Evolutionary conservation across 2,329 filamentous ascomycete species (phyloP).

Genomic region (Cladobotryum mycophilum): DNA sequence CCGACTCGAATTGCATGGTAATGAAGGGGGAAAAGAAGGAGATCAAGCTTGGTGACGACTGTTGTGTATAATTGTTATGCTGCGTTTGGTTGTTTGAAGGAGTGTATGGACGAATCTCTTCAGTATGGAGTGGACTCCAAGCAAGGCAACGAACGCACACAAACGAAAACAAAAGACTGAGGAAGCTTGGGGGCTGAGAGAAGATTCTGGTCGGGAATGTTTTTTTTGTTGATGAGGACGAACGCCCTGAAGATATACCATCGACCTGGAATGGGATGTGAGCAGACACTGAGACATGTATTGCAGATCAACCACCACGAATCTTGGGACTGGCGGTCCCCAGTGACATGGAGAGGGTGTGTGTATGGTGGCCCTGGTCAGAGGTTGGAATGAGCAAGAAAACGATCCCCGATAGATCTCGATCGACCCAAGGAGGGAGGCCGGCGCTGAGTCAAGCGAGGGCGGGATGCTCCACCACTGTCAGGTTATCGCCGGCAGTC

Average conservation of each 20-base stretch:
- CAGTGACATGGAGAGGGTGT: conserved; percentile 23
- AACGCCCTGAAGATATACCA: conserved; percentile 37
- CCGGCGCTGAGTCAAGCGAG: conserved; percentile 6
- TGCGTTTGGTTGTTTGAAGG: conserved; percentile 14
- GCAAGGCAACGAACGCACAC: conserved; percentile 5
- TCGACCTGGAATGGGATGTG: conserved; percentile 31
- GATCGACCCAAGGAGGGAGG: conserved; percentile 13
- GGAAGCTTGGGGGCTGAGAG: conserved; percentile 9
- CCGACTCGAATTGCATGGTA: conserved; percentile 34
- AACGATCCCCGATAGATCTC: conserved; percentile 20
- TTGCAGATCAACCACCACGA: conserved; percentile 28
- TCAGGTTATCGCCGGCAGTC: conserved; percentile 12
- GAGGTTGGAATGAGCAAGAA: conserved; percentile 27
- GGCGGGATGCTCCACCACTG: conserved; percentile 17
- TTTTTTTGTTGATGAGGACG: conserved; percentile 27
- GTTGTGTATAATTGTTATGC: neutral
- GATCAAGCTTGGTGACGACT: neutral
- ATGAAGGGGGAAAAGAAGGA: conserved; percentile 5
- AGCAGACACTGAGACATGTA: conserved; percentile 30
- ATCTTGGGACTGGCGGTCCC: conserved; percentile 25
- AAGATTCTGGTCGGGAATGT: conserved; percentile 30
- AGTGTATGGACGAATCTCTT: conserved; percentile 11
- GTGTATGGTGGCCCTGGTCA: conserved; percentile 21
- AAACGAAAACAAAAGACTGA: conserved; percentile 12
- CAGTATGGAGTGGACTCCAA: conserved; percentile 11